Evolutionary conservation across 2,329 filamentous ascomycete genomes (phyloP), one percentile per base, ranked within the genome.

Genomic region (Lecanosticta acicola): DNA sequence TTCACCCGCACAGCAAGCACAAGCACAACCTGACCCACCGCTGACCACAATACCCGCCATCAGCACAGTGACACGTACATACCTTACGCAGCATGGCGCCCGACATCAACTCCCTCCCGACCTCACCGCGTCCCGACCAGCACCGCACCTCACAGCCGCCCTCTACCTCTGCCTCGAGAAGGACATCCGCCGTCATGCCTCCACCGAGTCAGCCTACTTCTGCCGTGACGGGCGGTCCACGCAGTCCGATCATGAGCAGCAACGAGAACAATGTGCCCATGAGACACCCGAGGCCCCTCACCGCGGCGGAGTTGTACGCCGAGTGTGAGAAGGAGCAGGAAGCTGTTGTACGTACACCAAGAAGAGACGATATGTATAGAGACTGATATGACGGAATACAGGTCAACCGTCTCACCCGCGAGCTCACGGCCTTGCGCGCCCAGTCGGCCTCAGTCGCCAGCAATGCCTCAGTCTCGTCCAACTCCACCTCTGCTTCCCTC

Each of bases 271-370:
- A 45, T 13, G 58, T 72, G 10, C 90, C 91, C 3, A 70, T 94
- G 59, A 80, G 91, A 52, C 90, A 95, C 65, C 90, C 91, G 4
- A 79, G 87, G 29, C 90, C 90, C 3, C 71, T 96, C 65, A 96
- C 91, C 0, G 83, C 88, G 1, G 85, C 88, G 3, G 91, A 97
- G 66, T 75, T 97, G 50, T 89, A 96, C 66, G 75, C 86, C 49
- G 81, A 95, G 70, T 75, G 96, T 19, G 91, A 97, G 68, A 93
- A 94, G 67, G 91, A 97, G 64, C 90, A 97, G 60, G 91, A 97
- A 68, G 87, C 89, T 29, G 84, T 96, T 59, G 90, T 93, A 75
- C 54, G 81, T 49, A 24, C n/a, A 43, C 21, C 32, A 32, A 11
- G 33, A 29, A 16, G 11, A 32, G 18, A 13, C 10, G 3, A 39